These are phyloP conservation scores for Murraya koenigii DNA, from an alignment of 345 rosid genomes.

Conservation along the genomic window DNA sequence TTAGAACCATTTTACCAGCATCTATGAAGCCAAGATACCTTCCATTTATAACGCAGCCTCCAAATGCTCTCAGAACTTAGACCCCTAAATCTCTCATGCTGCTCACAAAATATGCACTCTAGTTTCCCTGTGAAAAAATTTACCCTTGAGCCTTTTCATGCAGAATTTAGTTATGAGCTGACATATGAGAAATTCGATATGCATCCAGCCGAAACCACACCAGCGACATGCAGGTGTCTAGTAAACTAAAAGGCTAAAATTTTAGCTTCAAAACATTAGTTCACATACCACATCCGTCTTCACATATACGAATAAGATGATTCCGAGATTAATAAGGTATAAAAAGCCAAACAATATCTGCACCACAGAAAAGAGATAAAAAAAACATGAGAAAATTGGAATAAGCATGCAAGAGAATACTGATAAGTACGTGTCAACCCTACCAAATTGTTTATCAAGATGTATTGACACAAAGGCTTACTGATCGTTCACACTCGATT, in stretches of 20 bases:
- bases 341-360: slow-evolving; percentile 84
- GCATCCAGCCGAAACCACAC: not conserved
- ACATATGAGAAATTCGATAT: not conserved
- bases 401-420: not conserved
- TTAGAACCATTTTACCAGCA: not conserved
- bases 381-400: not conserved
- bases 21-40: not conserved
- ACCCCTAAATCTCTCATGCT: not conserved
- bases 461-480: not conserved
- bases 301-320: slow-evolving; percentile 65
- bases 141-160: not conserved
- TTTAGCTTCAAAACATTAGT: not conserved
- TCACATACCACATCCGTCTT: slow-evolving; percentile 76
- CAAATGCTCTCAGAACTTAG: not conserved
- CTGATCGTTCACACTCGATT: not conserved
- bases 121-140: not conserved
- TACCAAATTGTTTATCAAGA: not conserved
- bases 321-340: slow-evolving; percentile 66
- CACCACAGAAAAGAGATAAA: slow-evolving; percentile 19
- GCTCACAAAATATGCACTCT: not conserved
- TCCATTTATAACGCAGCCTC: not conserved
- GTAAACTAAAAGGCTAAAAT: not conserved
- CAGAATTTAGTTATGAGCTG: not conserved
- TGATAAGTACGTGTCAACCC: not conserved
- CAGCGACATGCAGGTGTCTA: not conserved